Evolutionary conservation across 371 early-diverging fungal genomes (phyloP), one percentile per base, ranked within the genome.

Genomic region (Mucor circinelloides): DNA sequence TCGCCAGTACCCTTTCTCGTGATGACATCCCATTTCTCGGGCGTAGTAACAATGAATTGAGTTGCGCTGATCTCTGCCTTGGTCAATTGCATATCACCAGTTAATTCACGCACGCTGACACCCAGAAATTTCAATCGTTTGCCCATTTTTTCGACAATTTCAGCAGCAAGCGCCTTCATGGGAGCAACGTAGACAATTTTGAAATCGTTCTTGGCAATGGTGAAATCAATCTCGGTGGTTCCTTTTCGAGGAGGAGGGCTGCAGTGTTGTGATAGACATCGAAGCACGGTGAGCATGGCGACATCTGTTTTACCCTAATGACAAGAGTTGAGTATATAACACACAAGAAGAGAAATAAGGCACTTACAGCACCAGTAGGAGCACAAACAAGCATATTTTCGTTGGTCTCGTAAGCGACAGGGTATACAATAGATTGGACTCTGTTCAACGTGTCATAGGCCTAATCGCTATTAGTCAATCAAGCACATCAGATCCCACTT

Each of bases 11-110:
- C 85, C 82, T 98, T 99, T 71, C 99, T 85, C 8, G 99, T 99
- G 27, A 98, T 93, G 2, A 99, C 97, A 85, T 99, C 99, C 97
- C 99, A 99, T 75, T 99, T 99, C 76, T 99, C 99, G 0, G 99
- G 99, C 1, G 99, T 99, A 12, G 99, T 99, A 15, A 99, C 97
- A 67, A 99, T 94, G 66, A 99, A 94, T 76, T 98, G 95, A 2
- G 98, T 95, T 19, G 88, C 90, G 25, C 81, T 77, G 30, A 99
- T 91, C 78, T 99, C 99, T 25, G 92, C 83, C 72, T 93, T 92
- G 8, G 98, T 95, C 66, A 99, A 73, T 71, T 99, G 98, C 92
- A 97, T 98, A 76, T 99, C 99, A 66, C 99, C 83, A 23, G 99
- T 98, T 69, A 97, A 82, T 82, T 98, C 99, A 13, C 92, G 88